Evolutionary conservation across 2,329 filamentous ascomycete genomes (phyloP), one percentile per base, ranked within the genome.

Genomic region (Tricladium varicosporioides): DNA sequence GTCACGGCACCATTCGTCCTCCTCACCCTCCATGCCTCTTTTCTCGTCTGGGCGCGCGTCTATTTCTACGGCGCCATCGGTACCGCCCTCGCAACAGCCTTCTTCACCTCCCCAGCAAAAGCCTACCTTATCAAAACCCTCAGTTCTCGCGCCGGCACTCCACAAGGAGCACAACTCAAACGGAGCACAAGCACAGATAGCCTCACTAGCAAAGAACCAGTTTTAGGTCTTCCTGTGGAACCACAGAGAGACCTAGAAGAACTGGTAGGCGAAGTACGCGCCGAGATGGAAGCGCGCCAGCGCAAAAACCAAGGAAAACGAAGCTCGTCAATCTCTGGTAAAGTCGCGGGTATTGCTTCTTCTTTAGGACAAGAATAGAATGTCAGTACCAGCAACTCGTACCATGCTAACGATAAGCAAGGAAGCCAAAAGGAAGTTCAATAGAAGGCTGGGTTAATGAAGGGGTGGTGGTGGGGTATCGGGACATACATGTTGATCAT

Each of bases 51-150:
- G 94, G 75, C 83, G 0, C 84, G 89, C 44, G 89, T 97, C 36
- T 94, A 96, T 75, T 97, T 92, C 76, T 99, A 95, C 73, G 85
- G 83, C 32, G 78, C 94, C 54, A 69, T 92, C 60, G 86, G 85
- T 63, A 88, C 88, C 1, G 73, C 78, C 9, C 71, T 75, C 0
- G 83, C 85, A 15, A 83, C 92, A 56, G 82, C 78, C 7, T 88
- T 96, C 75, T 96, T 97, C 69, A 82, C 86, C 43, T 91, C 89
- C 1, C 91, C 91, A 0, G 88, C 84, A 1, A 95, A 92, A 71
- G 73, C 75, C 4, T 66, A 72, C 15, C 75, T 92, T 0, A 76
- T 78, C 58, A 78, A 80, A 65, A 73, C 75, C 57, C 73, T 91
- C 7, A 87, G 89, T 64, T 74, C 79, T 58, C 80, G 86, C 27